phyloP scores from a whole-genome alignment of 495 filamentous ascomycete species.

The Gamarada debralockiae region DNA sequence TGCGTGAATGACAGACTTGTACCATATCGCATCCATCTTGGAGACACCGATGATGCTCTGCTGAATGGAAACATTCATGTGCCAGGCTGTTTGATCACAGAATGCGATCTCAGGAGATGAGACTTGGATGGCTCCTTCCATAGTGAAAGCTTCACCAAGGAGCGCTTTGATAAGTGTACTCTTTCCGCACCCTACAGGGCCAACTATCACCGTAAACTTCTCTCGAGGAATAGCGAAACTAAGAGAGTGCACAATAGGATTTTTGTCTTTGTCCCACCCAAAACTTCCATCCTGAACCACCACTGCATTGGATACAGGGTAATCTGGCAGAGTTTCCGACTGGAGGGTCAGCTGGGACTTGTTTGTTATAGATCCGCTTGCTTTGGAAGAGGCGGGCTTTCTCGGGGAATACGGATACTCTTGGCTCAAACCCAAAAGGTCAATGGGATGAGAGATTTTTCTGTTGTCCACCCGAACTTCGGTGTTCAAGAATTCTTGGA shows the following conservation, averaged over 20 bases:
- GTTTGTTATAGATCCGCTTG: too few relatives aligned
- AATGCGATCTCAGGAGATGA: slow-evolving; percentile 27
- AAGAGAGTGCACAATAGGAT: background rate
- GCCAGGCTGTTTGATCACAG: slow-evolving; percentile 40
- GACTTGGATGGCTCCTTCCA: slow-evolving; percentile 31
- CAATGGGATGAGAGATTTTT: too few relatives aligned
- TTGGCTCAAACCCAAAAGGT: too few relatives aligned
- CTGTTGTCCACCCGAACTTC: too few relatives aligned
- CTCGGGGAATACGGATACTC: too few relatives aligned
- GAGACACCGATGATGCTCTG: slow-evolving; percentile 28
- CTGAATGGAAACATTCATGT: slow-evolving; percentile 37
- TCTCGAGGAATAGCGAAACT: background rate
- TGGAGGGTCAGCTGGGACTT: background rate
- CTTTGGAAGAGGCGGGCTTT: too few relatives aligned
- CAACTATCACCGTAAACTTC: slow-evolving; percentile 46
- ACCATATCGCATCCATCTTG: slow-evolving; percentile 44
- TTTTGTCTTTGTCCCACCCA: background rate
- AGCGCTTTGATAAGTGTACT: slow-evolving; percentile 54
- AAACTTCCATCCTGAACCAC: background rate
- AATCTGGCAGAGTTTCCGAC: background rate
- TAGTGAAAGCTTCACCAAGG: slow-evolving; percentile 50
- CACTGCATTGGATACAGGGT: background rate
- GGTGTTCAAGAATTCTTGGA: slow-evolving; percentile 29
- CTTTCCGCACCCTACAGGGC: slow-evolving; percentile 60
- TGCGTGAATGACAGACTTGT: slow-evolving; percentile 56